phyloP scores from a whole-genome alignment of 176 grass and related monocot species.

The Coix lacrymajobi region DNA sequence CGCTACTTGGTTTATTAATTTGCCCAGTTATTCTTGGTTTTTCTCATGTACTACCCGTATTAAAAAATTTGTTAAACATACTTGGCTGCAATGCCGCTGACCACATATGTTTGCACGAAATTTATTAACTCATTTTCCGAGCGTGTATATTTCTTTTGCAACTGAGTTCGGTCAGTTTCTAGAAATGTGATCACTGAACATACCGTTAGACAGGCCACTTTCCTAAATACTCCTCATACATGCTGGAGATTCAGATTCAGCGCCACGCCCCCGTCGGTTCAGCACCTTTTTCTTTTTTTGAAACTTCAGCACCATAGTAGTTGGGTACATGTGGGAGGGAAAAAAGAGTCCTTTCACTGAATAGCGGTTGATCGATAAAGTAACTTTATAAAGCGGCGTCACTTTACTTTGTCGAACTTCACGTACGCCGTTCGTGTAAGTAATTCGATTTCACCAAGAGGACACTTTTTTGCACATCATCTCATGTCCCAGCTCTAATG shows the following conservation, averaged over 20 bases:
- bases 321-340: slow-evolving; percentile 33
- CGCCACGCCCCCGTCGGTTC: too few relatives aligned
- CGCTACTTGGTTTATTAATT: not conserved
- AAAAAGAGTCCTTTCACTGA: slow-evolving; percentile 14
- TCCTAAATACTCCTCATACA: not conserved
- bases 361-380: slow-evolving; percentile 28
- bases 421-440: slow-evolving; percentile 11
- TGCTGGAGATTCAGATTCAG: slow-evolving; percentile 11
- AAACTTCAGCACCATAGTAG: not conserved
- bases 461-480: not conserved
- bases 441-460: not conserved
- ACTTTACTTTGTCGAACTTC: slow-evolving; percentile 38
- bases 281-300: too few relatives aligned
- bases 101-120: not conserved
- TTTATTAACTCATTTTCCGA: not conserved
- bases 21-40: not conserved
- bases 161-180: not conserved
- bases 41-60: not conserved
- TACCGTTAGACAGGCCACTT: slow-evolving; percentile 7
- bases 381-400: slow-evolving; percentile 41
- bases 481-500: not conserved
- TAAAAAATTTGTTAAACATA: too few relatives aligned
- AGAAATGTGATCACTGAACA: slow-evolving; percentile 13
- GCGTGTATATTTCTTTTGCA: not conserved
- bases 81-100: too few relatives aligned